Evolutionary conservation across 108 stramenopile genomes (phyloP), one percentile per base, ranked within the genome.

Genomic region (Conticribra guillardii): DNA sequence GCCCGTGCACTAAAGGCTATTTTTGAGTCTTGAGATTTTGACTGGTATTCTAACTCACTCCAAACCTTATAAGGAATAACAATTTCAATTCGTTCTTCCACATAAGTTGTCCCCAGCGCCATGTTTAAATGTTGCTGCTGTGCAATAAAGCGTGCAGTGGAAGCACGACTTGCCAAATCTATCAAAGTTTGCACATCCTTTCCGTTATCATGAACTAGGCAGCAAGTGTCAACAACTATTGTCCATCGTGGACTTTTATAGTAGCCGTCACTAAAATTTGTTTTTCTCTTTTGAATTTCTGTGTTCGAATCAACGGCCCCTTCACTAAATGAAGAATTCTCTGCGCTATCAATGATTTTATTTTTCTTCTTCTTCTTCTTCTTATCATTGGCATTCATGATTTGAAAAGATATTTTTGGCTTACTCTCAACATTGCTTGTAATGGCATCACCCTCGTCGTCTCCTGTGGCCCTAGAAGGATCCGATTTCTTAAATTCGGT

Each of bases 41-140:
- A 64, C 53, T 66, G 64, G 24, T 34, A 66, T 54, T 66, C 52
- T 34, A 66, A 33, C 50, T 66, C 64, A 7, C 51, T 66, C 64
- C 64, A 66, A 19, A 66, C 52, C 23, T 54, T 54, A 31, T 14
- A 19, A 18, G 64, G 53, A 16, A 66, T 31, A 22, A 66, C 33
- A 16, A 66, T 66, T 51, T 53, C 19, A 15, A 66, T 52, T 9
- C 51, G 52, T 33, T 66, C 64, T 17, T 66, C 64, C 31, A 37
- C 64, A 7, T 15, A 26, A 23, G 54, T 41, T 11, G 37, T 11
- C 37, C 5, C 24, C 14, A 51, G 52, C 0, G 64, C 29, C 0
- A 51, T 24, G 27, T 37, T 37, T 18, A 7, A 29, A 15, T 53
- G 48, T 51, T 54, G 49, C 21, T 31, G 28, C 8, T 44, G 28